These are phyloP conservation scores for Tolypocladium ovalisporum DNA, from an alignment of 2,329 filamentous ascomycete genomes.

Conservation along the genomic window DNA sequence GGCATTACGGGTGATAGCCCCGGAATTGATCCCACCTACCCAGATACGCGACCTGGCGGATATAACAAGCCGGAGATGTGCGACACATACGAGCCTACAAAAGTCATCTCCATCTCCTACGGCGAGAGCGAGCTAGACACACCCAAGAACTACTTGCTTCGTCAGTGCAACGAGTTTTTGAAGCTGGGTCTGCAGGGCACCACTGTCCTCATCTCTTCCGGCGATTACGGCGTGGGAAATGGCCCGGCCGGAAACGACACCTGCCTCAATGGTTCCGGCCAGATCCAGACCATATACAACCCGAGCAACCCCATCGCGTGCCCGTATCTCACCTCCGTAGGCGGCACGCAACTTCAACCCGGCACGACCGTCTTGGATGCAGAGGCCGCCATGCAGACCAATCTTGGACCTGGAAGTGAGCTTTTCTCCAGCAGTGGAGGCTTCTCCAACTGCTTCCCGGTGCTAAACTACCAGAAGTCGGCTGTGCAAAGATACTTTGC, in stretches of 20 bases:
- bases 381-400: conserved; percentile 5
- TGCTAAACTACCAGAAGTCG: conserved; percentile 15
- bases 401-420: conserved; percentile 5
- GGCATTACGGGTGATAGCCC: conserved; percentile 10
- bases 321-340: conserved; percentile 1
- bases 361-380: conserved; percentile 2
- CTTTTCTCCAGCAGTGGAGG: conserved; percentile 15
- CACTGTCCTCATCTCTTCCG: conserved; percentile 23
- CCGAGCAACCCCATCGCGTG: background rate
- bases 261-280: conserved; percentile 5
- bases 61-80: conserved; percentile 30
- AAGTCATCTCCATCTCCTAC: conserved; percentile 31
- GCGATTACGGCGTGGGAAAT: conserved; percentile 17
- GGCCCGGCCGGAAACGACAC: background rate
- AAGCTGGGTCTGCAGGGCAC: conserved; percentile 29
- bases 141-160: conserved; percentile 32
- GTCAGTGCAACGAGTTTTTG: conserved; percentile 26
- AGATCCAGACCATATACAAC: conserved; percentile 5
- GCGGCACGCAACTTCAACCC: background rate
- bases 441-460: conserved; percentile 22
- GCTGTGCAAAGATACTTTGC: conserved; percentile 15
- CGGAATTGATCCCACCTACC: conserved; percentile 34
- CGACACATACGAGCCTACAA: conserved; percentile 18
- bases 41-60: conserved; percentile 32
- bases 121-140: conserved; percentile 36